Conservation (phyloP, 345 rosid species). For the Camelina sativa region DNA sequence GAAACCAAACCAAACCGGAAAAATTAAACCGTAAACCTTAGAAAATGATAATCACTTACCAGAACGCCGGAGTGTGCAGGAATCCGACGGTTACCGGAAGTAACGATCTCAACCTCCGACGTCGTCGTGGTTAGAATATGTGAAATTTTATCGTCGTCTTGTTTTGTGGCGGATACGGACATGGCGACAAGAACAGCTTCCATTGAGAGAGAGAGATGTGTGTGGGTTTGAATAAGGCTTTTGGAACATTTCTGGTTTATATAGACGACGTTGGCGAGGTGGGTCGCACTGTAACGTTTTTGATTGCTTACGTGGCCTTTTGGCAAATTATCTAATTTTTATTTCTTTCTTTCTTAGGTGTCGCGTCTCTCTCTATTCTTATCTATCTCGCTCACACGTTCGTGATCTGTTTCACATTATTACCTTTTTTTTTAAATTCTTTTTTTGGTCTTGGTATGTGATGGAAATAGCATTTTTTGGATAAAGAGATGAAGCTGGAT, state of each 20-base stretch:
- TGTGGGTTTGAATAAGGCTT: slow-evolving; percentile 10
- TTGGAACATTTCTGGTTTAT: slow-evolving; percentile 19
- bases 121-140: slow-evolving; percentile 4
- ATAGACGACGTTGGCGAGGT: slow-evolving; percentile 12
- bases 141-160: slow-evolving; percentile 29
- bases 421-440: not conserved
- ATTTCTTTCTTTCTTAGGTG: not conserved
- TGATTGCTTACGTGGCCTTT: slow-evolving; percentile 25
- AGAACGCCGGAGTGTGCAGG: slow-evolving; percentile 70
- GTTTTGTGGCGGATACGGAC: slow-evolving; percentile 19
- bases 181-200: slow-evolving; percentile 22
- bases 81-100: slow-evolving; percentile 73
- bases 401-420: slow-evolving; percentile 12
- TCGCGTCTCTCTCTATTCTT: slow-evolving; percentile 8
- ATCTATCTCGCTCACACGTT: slow-evolving; percentile 9
- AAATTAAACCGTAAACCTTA: not conserved
- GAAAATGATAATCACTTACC: slow-evolving; percentile 45
- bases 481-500: slow-evolving; percentile 16
- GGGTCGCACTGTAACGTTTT: slow-evolving; percentile 18
- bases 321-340: slow-evolving; percentile 3
- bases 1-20: slow-evolving; percentile 22
- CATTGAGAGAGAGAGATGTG: slow-evolving; percentile 28
- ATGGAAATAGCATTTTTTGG: slow-evolving; percentile 5
- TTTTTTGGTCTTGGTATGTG: not conserved
- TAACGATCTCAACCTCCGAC: slow-evolving; percentile 68